Percentiles rank a stretch among this genome's conserved stretches.
Evolutionary conservation across 1,139 yeast genomes (phyloP).

Genomic region (Geotrichum candidum): DNA sequence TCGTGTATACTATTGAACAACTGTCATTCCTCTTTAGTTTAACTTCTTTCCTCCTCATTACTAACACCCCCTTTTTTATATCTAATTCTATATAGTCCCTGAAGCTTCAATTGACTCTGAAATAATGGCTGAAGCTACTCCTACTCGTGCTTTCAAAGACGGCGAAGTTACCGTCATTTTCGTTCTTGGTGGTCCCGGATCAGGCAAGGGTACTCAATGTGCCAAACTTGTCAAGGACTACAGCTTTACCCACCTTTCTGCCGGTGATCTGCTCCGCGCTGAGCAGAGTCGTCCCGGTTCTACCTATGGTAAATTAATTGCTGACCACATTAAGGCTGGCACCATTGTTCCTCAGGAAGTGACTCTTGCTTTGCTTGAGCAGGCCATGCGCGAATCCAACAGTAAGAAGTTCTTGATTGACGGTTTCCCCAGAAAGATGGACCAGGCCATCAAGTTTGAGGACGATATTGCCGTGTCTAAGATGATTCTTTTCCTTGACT

Average conservation of each 20-base stretch:
- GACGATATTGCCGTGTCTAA: conserved; percentile 62
- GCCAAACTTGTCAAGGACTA: conserved; percentile 72
- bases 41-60: background rate
- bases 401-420: conserved; percentile 68
- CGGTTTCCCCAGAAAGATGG: conserved; percentile 98
- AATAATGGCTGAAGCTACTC: conserved; percentile 4
- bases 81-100: conserved; percentile 6
- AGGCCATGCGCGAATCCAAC: conserved; percentile 62
- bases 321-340: conserved; percentile 82
- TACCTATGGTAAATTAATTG: conserved; percentile 78
- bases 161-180: conserved; percentile 73
- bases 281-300: conserved; percentile 84
- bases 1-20: background rate
- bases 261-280: conserved; percentile 90
- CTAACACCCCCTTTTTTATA: background rate
- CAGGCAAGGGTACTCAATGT: conserved; percentile 97
- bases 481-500: conserved; percentile 83
- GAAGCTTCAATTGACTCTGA: conserved; percentile 15
- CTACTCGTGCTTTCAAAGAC: conserved; percentile 49
- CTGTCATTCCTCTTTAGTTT: background rate
- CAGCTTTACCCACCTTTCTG: conserved; percentile 82
- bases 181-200: conserved; percentile 78
- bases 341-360: conserved; percentile 93
- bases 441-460: conserved; percentile 91
- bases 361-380: conserved; percentile 74